Percentiles rank a stretch among this genome's conserved stretches.
Evolutionary conservation across 192 early-diverging fungal genomes (phyloP).

Genomic region (Kickxella alabastrina): DNA sequence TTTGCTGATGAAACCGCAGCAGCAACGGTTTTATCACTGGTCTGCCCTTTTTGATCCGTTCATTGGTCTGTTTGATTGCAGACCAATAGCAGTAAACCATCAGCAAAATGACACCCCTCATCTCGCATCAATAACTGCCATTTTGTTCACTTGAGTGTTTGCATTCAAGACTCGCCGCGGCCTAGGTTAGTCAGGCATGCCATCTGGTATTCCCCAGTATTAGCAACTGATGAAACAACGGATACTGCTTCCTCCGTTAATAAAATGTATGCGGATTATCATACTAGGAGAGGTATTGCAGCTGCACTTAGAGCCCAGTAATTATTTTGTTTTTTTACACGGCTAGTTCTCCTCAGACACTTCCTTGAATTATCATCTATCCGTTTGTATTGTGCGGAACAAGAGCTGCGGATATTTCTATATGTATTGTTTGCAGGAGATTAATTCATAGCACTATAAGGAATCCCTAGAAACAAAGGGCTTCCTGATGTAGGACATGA

Average conservation of each 20-base stretch:
- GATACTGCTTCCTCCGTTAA: constrained; percentile 20
- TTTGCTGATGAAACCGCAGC: too few species aligned
- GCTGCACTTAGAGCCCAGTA: constrained; percentile 7
- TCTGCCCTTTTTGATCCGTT: too few species aligned
- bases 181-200: not conserved
- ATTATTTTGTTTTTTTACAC: constrained; percentile 19
- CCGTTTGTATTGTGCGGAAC: constrained; percentile 27
- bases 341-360: constrained; percentile 20
- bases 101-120: too few species aligned
- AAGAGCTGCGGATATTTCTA: constrained; percentile 18
- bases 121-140: too few species aligned
- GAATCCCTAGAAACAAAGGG: too few species aligned
- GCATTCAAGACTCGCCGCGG: too few species aligned
- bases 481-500: not conserved
- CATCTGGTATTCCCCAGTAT: constrained; percentile 32
- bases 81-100: too few species aligned
- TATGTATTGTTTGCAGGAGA: constrained; percentile 18
- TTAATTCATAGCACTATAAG: not conserved
- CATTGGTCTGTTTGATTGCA: too few species aligned
- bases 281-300: constrained; percentile 19
- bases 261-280: constrained; percentile 22
- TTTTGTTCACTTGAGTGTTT: too few species aligned
- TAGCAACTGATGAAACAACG: constrained; percentile 32
- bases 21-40: too few species aligned
- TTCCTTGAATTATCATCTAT: constrained; percentile 5